Conservation (phyloP, 306 rosid genomes). For the Chamaecrista fasciculata region DNA sequence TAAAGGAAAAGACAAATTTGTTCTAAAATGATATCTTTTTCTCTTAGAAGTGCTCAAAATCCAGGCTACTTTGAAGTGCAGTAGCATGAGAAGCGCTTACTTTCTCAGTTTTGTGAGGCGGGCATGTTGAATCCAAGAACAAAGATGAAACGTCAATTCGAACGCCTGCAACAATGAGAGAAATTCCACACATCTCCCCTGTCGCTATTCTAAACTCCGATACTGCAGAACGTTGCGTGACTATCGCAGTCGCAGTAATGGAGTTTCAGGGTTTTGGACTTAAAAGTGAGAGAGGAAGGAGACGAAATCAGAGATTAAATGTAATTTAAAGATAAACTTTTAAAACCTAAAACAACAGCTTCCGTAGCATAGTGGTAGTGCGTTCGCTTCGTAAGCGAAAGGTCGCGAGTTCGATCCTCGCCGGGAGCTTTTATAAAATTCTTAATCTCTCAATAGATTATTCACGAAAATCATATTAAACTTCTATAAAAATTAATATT, state of each 20-base stretch:
- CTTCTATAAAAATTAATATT: too few relatives aligned
- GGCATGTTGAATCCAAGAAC: constrained; percentile 29
- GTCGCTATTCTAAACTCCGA: background rate
- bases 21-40: background rate
- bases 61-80: background rate
- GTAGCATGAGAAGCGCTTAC: constrained; percentile 31
- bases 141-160: constrained; percentile 48
- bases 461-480: too few relatives aligned
- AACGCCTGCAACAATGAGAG: constrained; percentile 64
- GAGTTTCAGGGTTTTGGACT: constrained; percentile 1
- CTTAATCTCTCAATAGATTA: too few relatives aligned
- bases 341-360: background rate
- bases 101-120: constrained; percentile 37
- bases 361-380: constrained; percentile 93
- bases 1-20: background rate
- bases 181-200: constrained; percentile 85
- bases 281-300: too few relatives aligned
- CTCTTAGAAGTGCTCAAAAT: background rate
- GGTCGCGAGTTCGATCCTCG: constrained; percentile 94
- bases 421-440: constrained; percentile 69
- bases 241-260: background rate
- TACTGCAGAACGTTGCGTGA: background rate
- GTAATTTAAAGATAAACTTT: too few relatives aligned
- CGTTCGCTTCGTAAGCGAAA: constrained; percentile 94
- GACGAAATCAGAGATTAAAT: background rate